A percentile compares a stretch with the other conserved stretches of the same genome.
Conservation (phyloP, 192 early-diverging fungal genomes). For the Geranomyces michiganensis region DNA sequence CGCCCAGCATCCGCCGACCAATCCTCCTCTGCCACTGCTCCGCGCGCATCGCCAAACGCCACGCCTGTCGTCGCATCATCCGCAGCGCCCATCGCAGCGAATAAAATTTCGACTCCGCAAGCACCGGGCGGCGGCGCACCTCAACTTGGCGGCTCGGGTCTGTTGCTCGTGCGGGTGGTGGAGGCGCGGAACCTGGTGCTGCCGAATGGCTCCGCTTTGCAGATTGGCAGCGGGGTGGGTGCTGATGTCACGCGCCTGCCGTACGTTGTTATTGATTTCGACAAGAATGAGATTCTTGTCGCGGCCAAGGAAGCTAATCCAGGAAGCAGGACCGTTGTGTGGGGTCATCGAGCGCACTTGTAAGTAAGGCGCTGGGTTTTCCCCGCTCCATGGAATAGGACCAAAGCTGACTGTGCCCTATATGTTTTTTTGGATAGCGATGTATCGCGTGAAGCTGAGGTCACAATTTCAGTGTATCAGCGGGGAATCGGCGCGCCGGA, state of each 20-base stretch:
- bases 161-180: slow-evolving; percentile 79
- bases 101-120: background rate
- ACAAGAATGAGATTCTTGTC: slow-evolving; percentile 87
- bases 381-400: background rate
- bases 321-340: slow-evolving; percentile 30
- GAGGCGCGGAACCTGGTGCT: slow-evolving; percentile 77
- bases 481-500: slow-evolving; percentile 16
- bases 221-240: slow-evolving; percentile 21
- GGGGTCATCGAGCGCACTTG: slow-evolving; percentile 43
- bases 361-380: slow-evolving; percentile 27
- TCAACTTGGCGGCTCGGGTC: slow-evolving; percentile 30
- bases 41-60: background rate
- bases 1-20: slow-evolving; percentile 4
- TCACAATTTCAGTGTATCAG: slow-evolving; percentile 39
- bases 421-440: slow-evolving; percentile 24
- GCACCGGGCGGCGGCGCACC: background rate
- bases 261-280: slow-evolving; percentile 90
- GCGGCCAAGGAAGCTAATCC: slow-evolving; percentile 41
- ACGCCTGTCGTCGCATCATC: background rate
- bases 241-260: slow-evolving; percentile 52
- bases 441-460: slow-evolving; percentile 43
- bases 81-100: background rate
- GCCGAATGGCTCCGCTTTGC: slow-evolving; percentile 28
- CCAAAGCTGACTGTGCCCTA: background rate
- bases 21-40: background rate